phyloP scores from a whole-genome alignment of 306 rosid genomes.

The Cucurbita ficifolia region DNA sequence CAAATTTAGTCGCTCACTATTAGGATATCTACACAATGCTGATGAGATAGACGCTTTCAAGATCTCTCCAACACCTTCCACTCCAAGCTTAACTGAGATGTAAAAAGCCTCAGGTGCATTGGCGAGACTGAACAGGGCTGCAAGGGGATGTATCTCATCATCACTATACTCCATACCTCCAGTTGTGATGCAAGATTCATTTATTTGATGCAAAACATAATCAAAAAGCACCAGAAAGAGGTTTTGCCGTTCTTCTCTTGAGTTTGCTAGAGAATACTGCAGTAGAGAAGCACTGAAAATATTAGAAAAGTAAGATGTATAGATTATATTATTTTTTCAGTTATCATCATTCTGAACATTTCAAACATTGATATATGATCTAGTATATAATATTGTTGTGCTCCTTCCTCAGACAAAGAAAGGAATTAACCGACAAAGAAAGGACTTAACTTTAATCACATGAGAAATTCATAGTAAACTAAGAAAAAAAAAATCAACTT shows the following conservation, averaged over 20 bases:
- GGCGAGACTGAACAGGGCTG: slow-evolving; percentile 62
- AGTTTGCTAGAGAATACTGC: slow-evolving; percentile 87
- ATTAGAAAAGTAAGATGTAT: background rate
- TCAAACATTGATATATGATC: background rate
- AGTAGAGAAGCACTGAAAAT: slow-evolving; percentile 7
- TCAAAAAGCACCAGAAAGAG: slow-evolving; percentile 85
- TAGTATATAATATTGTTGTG: background rate
- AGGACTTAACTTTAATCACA: background rate
- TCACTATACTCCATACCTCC: slow-evolving; percentile 67
- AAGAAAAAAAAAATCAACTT: background rate
- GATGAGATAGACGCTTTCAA: slow-evolving; percentile 73
- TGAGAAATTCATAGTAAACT: background rate
- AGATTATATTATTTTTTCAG: background rate
- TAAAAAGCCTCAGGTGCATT: slow-evolving; percentile 88
- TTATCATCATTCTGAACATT: background rate
- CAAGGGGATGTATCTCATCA: slow-evolving; percentile 91
- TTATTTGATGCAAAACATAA: slow-evolving; percentile 77
- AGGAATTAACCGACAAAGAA: background rate
- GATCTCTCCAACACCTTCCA: slow-evolving; percentile 88
- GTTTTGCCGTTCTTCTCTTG: slow-evolving; percentile 82
- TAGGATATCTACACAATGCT: slow-evolving; percentile 60
- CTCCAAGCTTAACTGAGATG: slow-evolving; percentile 89
- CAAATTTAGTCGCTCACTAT: slow-evolving; percentile 65
- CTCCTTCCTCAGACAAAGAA: background rate
- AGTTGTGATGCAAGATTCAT: slow-evolving; percentile 47